A percentile compares a stretch with the other conserved stretches of the same genome.
Conservation (phyloP, 495 filamentous ascomycete species). For the Neurospora sp. region DNA sequence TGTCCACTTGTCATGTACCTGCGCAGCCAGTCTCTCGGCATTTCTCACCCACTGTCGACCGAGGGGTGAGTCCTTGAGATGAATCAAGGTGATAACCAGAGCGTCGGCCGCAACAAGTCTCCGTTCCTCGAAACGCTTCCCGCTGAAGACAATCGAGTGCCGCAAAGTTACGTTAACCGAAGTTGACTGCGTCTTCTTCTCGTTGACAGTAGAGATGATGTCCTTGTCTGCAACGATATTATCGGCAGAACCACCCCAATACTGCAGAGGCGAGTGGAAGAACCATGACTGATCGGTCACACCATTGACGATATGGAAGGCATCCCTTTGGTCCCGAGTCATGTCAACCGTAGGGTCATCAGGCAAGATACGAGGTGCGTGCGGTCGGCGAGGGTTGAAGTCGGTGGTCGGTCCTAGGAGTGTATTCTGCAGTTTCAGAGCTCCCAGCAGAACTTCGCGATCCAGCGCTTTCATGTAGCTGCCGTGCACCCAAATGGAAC, state of each 20-base stretch:
- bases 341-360: conserved; percentile 21
- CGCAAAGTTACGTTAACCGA: conserved; percentile 58
- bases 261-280: conserved; percentile 64
- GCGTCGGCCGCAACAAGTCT: conserved; percentile 57
- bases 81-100: conserved; percentile 61
- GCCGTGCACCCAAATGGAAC: conserved; percentile 48
- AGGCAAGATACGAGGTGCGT: background rate
- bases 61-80: conserved; percentile 46
- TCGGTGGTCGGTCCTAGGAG: conserved; percentile 44
- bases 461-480: conserved; percentile 64
- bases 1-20: conserved; percentile 40
- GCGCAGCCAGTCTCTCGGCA: conserved; percentile 35
- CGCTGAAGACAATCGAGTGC: conserved; percentile 65
- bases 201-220: conserved; percentile 55
- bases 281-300: conserved; percentile 47
- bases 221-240: conserved; percentile 46
- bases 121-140: conserved; percentile 55
- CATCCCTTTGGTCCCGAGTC: conserved; percentile 32
- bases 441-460: conserved; percentile 47
- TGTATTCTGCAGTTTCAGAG: conserved; percentile 52
- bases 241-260: conserved; percentile 55
- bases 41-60: conserved; percentile 50
- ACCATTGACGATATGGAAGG: conserved; percentile 41
- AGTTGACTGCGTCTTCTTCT: conserved; percentile 40
- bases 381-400: conserved; percentile 35